Evolutionary conservation across 306 rosid genomes (phyloP), one percentile per base, ranked within the genome.

Genomic region (Castanea mollissima): DNA sequence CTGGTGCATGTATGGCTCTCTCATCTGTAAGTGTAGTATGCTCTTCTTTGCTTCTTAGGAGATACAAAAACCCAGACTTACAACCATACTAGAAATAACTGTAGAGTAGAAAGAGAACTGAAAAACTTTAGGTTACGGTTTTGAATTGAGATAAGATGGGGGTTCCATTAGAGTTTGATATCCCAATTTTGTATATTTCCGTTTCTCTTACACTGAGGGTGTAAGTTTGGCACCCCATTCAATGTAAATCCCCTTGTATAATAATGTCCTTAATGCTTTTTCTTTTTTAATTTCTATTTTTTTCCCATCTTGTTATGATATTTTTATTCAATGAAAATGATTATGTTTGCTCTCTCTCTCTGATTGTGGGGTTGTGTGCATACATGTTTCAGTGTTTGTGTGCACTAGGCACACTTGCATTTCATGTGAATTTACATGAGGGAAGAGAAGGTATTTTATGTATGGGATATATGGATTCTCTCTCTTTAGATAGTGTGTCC

Each of bases 1-100:
- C 98, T 11, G 99, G 99, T 74, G 98, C 99, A 6, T 92, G 98
- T 90, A 93, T 95, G 99, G 99, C 99, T 81, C 80, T 93, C 65
- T 95, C 99, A 64, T 95, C 99, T 29, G 91, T 95, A 23, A 95
- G 90, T 78, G 98, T 93, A 38, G 99, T 95, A 13, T 95, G 98
- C 78, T 93, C 98, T 72, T 95, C 99, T 55, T 85, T 95, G 80
- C 93, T 91, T 74, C 96, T 93, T 54, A 83, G 96, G 79, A 89
- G 96, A 82, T 95, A 95, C 83, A 89, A 70, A 89, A 80, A 76
- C 98, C 98, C 38, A 89, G 91, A 81, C 92, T 92, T 64, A 91
- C 98, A 23, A 60, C 92, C 58, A 86, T 89, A 84, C 94, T 91
- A 38, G 92, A 95, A 95, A 91, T 95, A 79, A 58, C 92, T 78